phyloP scores from a whole-genome alignment of 345 rosid genomes.

The Aethionema arabicum region DNA sequence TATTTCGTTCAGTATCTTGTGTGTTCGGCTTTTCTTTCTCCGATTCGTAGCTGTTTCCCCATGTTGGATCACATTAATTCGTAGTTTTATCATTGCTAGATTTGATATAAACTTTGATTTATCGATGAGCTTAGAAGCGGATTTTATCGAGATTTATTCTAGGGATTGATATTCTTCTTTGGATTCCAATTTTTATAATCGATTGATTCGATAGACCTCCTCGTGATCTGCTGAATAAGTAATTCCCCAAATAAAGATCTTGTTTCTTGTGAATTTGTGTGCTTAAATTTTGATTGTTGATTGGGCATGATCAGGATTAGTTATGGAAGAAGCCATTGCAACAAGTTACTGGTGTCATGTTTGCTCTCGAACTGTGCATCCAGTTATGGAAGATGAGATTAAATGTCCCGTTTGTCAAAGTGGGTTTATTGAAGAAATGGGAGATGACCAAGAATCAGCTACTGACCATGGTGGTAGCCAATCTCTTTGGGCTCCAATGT shows the following conservation, averaged over 20 bases:
- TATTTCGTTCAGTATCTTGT: background rate
- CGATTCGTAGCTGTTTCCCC: background rate
- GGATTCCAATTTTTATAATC: background rate
- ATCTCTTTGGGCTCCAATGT: constrained; percentile 74
- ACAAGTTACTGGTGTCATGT: constrained; percentile 44
- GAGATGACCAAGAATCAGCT: constrained; percentile 34
- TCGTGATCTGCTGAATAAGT: too few species aligned
- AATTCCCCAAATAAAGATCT: too few species aligned
- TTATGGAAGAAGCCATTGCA: constrained; percentile 32
- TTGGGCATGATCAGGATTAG: constrained; percentile 9
- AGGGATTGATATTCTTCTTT: constrained; percentile 8
- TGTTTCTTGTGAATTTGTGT: background rate
- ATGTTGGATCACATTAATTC: background rate
- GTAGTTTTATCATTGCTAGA: too few species aligned
- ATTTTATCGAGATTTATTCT: background rate
- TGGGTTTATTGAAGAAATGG: constrained; percentile 60
- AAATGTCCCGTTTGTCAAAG: constrained; percentile 61
- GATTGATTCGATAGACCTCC: background rate
- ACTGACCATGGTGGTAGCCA: constrained; percentile 5
- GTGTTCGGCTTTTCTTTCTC: background rate
- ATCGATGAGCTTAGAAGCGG: background rate
- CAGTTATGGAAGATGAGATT: constrained; percentile 42
- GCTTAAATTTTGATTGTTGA: background rate
- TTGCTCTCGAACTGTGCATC: constrained; percentile 55
- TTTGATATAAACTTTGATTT: background rate